phyloP scores from a whole-genome alignment of 495 filamentous ascomycete species.

The Daldinia grandis region DNA sequence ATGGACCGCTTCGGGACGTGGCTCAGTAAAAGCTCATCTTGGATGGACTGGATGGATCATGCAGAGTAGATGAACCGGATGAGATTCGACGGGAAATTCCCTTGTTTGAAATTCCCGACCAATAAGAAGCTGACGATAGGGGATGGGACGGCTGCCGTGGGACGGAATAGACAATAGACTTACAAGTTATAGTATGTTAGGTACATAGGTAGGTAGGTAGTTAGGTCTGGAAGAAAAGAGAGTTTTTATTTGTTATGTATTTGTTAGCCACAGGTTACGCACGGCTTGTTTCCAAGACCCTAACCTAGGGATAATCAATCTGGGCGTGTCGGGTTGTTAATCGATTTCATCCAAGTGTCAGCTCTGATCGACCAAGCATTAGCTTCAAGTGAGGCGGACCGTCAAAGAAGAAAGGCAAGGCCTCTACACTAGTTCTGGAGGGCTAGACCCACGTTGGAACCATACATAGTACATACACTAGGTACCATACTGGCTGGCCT shows the following conservation, averaged over 20 bases:
- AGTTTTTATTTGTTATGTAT: too few species aligned
- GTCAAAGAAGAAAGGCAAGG: slow-evolving; percentile 18
- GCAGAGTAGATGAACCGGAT: slow-evolving; percentile 41
- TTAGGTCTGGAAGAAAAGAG: slow-evolving; percentile 18
- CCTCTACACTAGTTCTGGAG: not conserved
- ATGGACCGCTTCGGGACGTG: slow-evolving; percentile 31
- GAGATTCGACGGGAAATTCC: slow-evolving; percentile 43
- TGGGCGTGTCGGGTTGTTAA: slow-evolving; percentile 19
- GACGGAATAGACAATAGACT: slow-evolving; percentile 13
- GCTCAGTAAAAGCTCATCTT: slow-evolving; percentile 33
- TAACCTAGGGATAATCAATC: slow-evolving; percentile 35
- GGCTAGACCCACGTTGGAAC: slow-evolving; percentile 14
- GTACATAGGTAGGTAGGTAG: too few species aligned
- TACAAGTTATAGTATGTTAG: not conserved
- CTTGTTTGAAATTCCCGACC: slow-evolving; percentile 36
- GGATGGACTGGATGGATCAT: slow-evolving; percentile 39
- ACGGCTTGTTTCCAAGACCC: slow-evolving; percentile 4
- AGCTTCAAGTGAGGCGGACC: slow-evolving; percentile 39
- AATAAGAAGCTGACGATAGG: slow-evolving; percentile 33
- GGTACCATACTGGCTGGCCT: not conserved
- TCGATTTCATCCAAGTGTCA: slow-evolving; percentile 21
- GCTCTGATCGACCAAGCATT: slow-evolving; percentile 21
- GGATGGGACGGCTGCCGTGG: slow-evolving; percentile 29
- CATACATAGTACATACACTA: too few species aligned
- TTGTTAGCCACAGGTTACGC: not conserved